Base-by-base conservation (phyloP, 2,329 filamentous ascomycete genomes). In the Colletotrichum endophyticum region DNA sequence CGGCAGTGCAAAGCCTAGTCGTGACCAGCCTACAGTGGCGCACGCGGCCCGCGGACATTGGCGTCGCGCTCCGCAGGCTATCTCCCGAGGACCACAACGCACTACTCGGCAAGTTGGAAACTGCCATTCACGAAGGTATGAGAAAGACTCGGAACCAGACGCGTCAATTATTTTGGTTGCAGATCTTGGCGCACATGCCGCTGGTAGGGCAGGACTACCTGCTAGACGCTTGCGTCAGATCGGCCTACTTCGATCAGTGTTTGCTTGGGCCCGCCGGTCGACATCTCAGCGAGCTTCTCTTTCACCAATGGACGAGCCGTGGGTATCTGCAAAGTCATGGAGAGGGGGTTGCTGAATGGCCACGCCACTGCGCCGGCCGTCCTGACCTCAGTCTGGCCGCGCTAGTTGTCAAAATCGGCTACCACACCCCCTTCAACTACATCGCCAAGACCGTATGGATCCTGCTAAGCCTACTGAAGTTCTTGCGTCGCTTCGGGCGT, bases 231-330 rank as follows among this genome's bases (percentile, higher is more conserved):
- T 74, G 72, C 72, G 67, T 66, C 49, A 72, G 79, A 28, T 73
- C 67, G 4, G 56, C 59, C 13, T 67, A 76, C 36, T 79, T 78
- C 68, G 39, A 66, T 53, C 53, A 44, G 25, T 13, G 56, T 8
- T 30, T 49, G 28, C 32, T 57, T 9, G 67, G 63, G 22, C 9
- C 74, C 8, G 28, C 71, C 28, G 77, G 78, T 28, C 32, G 69
- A 34, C 76, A 80, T 34, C 68, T 80, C 63, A 71, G 78, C 73
- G 61, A 70, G 36, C 68, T 81, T 5, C 57, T 81, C 22, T 63
- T 79, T 6, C 76, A 77, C 8, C 78, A 81, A 11, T 81, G 79
- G 79, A 22, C 44, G 15, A 80, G 79, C 39, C 78, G 73, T 22
- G 73, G 76, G 49, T 76, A 76, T 61, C 39, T 77, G 22, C 49